phyloP scores from a whole-genome alignment of 2,329 filamentous ascomycete genomes.

The Botrytis sinoallii region DNA sequence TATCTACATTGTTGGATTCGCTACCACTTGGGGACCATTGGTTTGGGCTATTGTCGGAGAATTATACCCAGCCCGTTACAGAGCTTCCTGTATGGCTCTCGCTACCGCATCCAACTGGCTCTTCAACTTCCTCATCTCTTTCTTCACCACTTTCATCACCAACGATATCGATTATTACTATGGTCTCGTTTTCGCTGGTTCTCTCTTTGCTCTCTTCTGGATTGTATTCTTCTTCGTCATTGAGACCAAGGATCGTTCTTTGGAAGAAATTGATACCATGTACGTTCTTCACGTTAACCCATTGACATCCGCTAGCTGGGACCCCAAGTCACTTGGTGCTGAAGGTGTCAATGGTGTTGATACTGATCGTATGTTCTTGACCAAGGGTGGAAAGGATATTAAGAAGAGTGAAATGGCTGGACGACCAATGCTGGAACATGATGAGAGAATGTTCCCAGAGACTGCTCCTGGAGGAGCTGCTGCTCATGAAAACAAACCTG shows the following conservation, averaged over 20 bases:
- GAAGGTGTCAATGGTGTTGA: conserved; percentile 24
- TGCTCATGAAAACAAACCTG: neutral
- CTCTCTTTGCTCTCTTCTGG: conserved; percentile 59
- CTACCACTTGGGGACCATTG: conserved; percentile 68
- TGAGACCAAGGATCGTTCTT: conserved; percentile 67
- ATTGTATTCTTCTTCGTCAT: conserved; percentile 79
- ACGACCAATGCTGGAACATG: conserved; percentile 25
- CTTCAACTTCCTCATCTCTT: conserved; percentile 69
- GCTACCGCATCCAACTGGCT: conserved; percentile 62
- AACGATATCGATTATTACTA: conserved; percentile 60
- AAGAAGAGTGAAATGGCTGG: conserved; percentile 25
- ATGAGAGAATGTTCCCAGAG: conserved; percentile 25
- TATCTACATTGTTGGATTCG: conserved; percentile 61
- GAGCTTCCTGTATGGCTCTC: conserved; percentile 57
- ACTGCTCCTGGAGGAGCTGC: conserved; percentile 1
- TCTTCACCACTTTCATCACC: conserved; percentile 78
- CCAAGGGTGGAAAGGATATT: conserved; percentile 23
- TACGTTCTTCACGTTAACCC: conserved; percentile 56
- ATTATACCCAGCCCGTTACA: conserved; percentile 62
- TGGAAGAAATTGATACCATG: conserved; percentile 81
- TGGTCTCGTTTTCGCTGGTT: conserved; percentile 71
- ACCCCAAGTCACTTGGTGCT: conserved; percentile 19
- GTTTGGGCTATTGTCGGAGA: conserved; percentile 65
- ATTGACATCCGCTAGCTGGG: conserved; percentile 36
- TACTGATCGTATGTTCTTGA: conserved; percentile 23